Evolutionary conservation across 1,139 yeast genomes (phyloP).

Genomic region (Petasospora fabianii): DNA sequence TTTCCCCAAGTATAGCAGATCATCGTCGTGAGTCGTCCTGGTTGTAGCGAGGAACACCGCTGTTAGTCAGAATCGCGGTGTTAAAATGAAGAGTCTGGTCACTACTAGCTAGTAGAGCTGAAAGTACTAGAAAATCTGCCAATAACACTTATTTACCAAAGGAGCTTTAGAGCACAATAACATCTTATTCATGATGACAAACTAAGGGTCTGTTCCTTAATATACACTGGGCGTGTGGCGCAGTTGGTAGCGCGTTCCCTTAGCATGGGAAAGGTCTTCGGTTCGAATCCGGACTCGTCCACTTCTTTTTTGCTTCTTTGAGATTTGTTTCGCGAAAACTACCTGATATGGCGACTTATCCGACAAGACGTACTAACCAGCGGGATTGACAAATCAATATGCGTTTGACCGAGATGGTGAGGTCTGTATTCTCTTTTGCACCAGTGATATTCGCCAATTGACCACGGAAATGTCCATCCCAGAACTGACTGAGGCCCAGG

Average conservation of each 20-base stretch:
- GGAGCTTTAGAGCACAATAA: too few species aligned
- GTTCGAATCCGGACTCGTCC: constrained; percentile 92
- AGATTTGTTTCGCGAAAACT: constrained; percentile 3
- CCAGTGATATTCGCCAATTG: neutral
- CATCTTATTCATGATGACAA: too few species aligned
- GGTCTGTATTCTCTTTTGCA: neutral
- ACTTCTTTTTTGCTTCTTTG: constrained; percentile 28
- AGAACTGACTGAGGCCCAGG: constrained; percentile 12
- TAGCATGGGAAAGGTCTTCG: constrained; percentile 89
- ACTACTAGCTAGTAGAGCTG: too few species aligned
- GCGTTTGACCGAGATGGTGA: too few species aligned
- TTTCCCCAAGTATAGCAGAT: too few species aligned
- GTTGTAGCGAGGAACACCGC: too few species aligned
- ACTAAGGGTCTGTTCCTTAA: too few species aligned
- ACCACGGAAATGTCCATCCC: constrained; percentile 15
- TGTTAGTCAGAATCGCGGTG: too few species aligned
- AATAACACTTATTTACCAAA: too few species aligned
- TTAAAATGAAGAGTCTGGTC: neutral
- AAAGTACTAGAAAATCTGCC: too few species aligned
- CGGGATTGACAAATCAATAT: constrained; percentile 1
- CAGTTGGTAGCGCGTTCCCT: constrained; percentile 92
- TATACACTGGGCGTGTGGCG: constrained; percentile 97
- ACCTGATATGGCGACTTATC: constrained; percentile 3
- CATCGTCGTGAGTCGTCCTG: too few species aligned
- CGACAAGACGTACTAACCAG: neutral